A percentile compares a stretch with the other conserved stretches of the same genome.
phyloP scores from a whole-genome alignment of 2,329 filamentous ascomycete species.

The Claviceps sp. region DNA sequence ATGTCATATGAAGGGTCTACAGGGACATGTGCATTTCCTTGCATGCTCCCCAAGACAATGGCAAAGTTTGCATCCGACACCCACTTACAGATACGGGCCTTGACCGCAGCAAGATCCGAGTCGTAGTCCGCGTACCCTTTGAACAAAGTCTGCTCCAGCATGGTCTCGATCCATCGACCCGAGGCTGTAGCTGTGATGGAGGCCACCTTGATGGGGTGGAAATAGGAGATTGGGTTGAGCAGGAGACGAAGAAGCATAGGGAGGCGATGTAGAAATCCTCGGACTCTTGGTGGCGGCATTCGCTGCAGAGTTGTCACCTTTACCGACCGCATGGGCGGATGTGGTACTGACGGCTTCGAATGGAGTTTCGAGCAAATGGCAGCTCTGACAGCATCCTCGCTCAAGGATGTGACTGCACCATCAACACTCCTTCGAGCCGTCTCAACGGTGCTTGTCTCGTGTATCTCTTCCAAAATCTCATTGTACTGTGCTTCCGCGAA shows the following conservation, averaged over 20 bases:
- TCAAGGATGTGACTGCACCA: not conserved
- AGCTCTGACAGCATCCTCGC: not conserved
- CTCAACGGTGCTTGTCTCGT: not conserved
- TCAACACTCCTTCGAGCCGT: not conserved
- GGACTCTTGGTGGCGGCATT: not conserved
- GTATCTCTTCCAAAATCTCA: not conserved
- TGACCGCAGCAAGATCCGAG: conserved; percentile 1
- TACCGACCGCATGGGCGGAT: conserved; percentile 4
- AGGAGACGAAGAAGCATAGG: conserved; percentile 5
- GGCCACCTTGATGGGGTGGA: conserved; percentile 2
- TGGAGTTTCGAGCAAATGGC: conserved; percentile 4
- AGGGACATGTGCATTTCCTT: conserved; percentile 2
- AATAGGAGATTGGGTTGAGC: conserved; percentile 3
- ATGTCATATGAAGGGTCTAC: not conserved
- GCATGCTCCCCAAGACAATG: conserved; percentile 1
- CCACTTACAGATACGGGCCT: conserved; percentile 4
- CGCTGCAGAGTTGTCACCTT: conserved; percentile 5
- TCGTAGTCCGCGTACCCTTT: conserved; percentile 3
- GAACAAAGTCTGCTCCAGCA: conserved; percentile 3
- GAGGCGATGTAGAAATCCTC: conserved; percentile 2
- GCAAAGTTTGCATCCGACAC: conserved; percentile 4
- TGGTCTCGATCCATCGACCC: conserved; percentile 4
- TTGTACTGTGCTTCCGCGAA: conserved; percentile 2
- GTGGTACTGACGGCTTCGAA: conserved; percentile 3
- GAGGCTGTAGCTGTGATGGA: conserved; percentile 5